These are phyloP conservation scores for Sicyos edulis DNA, from an alignment of 306 rosid species.

Conservation along the genomic window DNA sequence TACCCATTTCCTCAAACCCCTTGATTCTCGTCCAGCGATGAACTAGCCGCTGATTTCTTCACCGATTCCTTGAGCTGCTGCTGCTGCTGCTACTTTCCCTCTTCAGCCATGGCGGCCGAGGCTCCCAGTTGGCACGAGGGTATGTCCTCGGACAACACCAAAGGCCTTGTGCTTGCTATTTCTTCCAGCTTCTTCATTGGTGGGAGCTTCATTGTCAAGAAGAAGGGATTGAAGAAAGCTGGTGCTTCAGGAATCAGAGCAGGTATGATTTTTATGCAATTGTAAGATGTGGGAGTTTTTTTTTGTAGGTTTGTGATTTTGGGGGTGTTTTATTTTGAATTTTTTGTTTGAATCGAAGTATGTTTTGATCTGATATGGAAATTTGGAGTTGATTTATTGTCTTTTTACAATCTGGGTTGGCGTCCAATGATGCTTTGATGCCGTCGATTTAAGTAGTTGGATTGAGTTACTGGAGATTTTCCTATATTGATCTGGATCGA, in stretches of 20 bases:
- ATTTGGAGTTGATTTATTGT: neutral
- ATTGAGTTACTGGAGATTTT: conserved; percentile 1
- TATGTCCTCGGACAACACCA: conserved; percentile 62
- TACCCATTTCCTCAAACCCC: neutral
- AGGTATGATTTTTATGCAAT: conserved; percentile 31
- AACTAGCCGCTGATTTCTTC: neutral
- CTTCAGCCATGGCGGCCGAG: conserved; percentile 23
- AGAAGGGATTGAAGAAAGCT: conserved; percentile 85
- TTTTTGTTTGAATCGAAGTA: neutral
- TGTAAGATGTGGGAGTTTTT: neutral
- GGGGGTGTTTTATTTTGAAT: neutral
- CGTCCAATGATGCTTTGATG: neutral
- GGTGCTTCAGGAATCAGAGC: conserved; percentile 75
- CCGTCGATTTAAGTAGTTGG: neutral
- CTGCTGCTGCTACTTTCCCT: neutral
- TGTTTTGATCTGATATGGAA: neutral
- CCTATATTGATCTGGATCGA: neutral
- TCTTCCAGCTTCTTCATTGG: conserved; percentile 83
- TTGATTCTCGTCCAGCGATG: neutral
- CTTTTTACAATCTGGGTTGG: neutral
- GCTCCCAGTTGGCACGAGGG: conserved; percentile 60
- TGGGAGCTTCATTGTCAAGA: conserved; percentile 78
- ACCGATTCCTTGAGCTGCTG: too few species aligned
- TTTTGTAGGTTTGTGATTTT: neutral
- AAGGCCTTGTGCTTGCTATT: conserved; percentile 62